Base-by-base conservation (phyloP, 129 eudicot species). In the Escallonia herrerae region DNA sequence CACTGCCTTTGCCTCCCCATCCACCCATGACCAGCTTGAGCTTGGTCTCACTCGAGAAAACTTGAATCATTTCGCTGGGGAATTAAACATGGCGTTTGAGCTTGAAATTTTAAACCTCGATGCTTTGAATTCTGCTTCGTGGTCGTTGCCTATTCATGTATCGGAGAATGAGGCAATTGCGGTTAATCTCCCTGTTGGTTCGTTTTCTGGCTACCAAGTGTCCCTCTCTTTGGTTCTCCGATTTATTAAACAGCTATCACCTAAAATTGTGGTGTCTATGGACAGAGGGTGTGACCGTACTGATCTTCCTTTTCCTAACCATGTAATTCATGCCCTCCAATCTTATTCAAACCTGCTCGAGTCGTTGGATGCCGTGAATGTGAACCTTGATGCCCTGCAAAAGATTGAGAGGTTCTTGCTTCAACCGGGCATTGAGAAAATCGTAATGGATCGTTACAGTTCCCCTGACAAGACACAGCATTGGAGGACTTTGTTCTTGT, bases 221-320 rank as follows among this genome's bases (percentile, higher is more conserved):
- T 72, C 91, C 15, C 64, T 88, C 46, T 81, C 86, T 3, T 46
- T 65, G 41, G 74, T 93, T 51, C 89, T 93, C 41, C 84, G 80
- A 0, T 89, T 89, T 15, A 82, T 93, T 0, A 86, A 82, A 68
- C 95, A 81, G 37, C 59, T 83, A 1, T 75, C 83, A 0, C 99
- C 99, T 0, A 93, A 85, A 62, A 83, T 93, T 5, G 83, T 93
- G 12, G 96, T 89, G 5, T 93, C 96, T 8, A 75, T 82, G 46
- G 99, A 93, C 57, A 76, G 89, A 47, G 99, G 99, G 4, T 89
- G 95, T 67, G 93, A 93, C 53, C 69, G 99, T 43, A 85, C 82
- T 3, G 99, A 93, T 42, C 79, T 86, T 2, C 87, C 99, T 8
- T 86, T 79, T 58, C 76, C 99, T 1, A 83, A 83, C 58, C 96